These are phyloP conservation scores for Nannochloropsis granulata DNA, from an alignment of 108 stramenopile genomes.

Conservation along the genomic window DNA sequence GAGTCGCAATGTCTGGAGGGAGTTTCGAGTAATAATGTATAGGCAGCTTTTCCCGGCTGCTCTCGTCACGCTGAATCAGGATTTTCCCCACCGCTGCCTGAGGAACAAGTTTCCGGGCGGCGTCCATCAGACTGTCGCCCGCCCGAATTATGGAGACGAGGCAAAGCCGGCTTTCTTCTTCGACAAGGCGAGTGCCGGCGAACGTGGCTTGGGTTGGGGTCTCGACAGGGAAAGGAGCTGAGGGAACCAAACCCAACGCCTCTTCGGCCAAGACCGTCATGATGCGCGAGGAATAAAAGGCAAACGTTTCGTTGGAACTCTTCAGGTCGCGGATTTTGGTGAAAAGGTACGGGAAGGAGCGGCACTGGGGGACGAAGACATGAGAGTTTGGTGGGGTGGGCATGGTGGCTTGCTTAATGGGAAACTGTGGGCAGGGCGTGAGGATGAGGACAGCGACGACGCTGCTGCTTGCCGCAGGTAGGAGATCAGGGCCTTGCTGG, in stretches of 20 bases:
- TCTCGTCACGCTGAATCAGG: slow-evolving; percentile 90
- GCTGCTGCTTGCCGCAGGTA: no score
- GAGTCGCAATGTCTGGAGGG: slow-evolving; percentile 46
- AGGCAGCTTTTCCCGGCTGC: slow-evolving; percentile 54
- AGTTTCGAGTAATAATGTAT: slow-evolving; percentile 78
- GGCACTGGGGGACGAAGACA: slow-evolving; percentile 8
- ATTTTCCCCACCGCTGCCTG: slow-evolving; percentile 70
- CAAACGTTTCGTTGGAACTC: slow-evolving; percentile 10
- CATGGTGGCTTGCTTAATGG: no score
- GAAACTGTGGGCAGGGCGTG: no score
- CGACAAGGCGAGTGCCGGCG: not conserved
- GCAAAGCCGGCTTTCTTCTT: slow-evolving; percentile 38
- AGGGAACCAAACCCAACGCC: slow-evolving; percentile 9
- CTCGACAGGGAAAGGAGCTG: not conserved
- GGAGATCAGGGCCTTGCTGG: no score
- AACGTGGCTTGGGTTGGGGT: slow-evolving; percentile 20
- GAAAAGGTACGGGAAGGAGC: slow-evolving; percentile 12
- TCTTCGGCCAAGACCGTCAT: slow-evolving; percentile 19
- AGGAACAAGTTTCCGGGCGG: slow-evolving; percentile 60
- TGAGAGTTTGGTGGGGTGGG: not conserved
- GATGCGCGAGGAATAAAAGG: slow-evolving; percentile 21
- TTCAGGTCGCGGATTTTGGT: slow-evolving; percentile 19
- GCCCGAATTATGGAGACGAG: slow-evolving; percentile 79
- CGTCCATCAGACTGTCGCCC: slow-evolving; percentile 73
- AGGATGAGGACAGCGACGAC: no score